phyloP scores from a whole-genome alignment of 2,329 filamentous ascomycete genomes.

The Aspergillus transmontanensis region DNA sequence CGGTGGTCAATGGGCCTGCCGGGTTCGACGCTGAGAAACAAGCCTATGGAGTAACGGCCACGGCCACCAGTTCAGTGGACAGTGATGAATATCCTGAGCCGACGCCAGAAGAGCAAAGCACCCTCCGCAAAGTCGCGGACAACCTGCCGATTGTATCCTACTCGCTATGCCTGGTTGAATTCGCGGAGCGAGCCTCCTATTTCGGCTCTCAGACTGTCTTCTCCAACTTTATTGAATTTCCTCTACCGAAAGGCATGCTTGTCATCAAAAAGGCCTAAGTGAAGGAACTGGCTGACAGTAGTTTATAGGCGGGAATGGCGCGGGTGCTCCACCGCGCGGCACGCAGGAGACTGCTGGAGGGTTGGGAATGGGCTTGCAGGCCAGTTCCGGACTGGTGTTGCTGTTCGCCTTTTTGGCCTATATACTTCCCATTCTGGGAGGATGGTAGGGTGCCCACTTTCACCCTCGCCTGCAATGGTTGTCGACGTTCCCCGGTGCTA shows the following conservation, averaged over 20 bases:
- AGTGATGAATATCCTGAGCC: slow-evolving; percentile 27
- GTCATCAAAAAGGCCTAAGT: neutral
- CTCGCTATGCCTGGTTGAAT: slow-evolving; percentile 61
- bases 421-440: slow-evolving; percentile 54
- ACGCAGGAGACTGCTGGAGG: slow-evolving; percentile 58
- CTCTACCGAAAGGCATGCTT: slow-evolving; percentile 53
- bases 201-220: slow-evolving; percentile 60
- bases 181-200: slow-evolving; percentile 64
- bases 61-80: neutral
- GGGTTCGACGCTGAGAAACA: neutral
- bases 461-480: neutral
- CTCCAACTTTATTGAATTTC: slow-evolving; percentile 64
- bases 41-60: neutral
- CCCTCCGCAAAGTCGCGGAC: slow-evolving; percentile 54
- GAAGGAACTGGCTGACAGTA: neutral
- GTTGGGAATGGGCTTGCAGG: slow-evolving; percentile 59
- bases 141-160: slow-evolving; percentile 57
- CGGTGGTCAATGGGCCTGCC: neutral
- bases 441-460: neutral
- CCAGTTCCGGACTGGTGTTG: slow-evolving; percentile 59
- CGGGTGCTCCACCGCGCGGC: slow-evolving; percentile 37
- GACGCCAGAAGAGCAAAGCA: slow-evolving; percentile 50
- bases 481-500: neutral
- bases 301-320: slow-evolving; percentile 40
- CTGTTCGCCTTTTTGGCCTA: slow-evolving; percentile 56